phyloP scores from a whole-genome alignment of 768 basidiomycete species.

The Pleurotus tuoliensis region DNA sequence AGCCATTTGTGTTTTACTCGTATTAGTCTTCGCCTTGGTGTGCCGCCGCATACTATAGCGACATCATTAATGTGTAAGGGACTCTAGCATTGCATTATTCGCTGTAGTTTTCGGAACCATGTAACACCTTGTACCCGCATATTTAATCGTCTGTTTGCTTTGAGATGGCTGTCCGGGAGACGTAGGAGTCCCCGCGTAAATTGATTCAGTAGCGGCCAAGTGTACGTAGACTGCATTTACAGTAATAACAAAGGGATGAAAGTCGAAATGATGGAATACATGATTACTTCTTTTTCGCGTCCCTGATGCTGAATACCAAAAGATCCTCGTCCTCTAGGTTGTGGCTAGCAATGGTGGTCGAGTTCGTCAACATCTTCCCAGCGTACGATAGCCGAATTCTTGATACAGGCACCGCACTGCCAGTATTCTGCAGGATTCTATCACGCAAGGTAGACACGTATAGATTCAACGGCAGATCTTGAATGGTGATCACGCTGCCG shows the following conservation, averaged over 20 bases:
- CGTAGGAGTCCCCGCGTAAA: too few species aligned
- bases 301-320: slow-evolving; percentile 72
- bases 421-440: slow-evolving; percentile 75
- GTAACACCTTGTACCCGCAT: not conserved
- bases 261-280: not conserved
- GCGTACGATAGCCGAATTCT: slow-evolving; percentile 75
- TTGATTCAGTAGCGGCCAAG: too few species aligned
- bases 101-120: not conserved
- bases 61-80: not conserved
- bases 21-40: slow-evolving; percentile 63
- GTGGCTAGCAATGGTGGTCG: slow-evolving; percentile 76
- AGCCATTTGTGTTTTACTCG: slow-evolving; percentile 68
- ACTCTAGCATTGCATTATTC: too few species aligned
- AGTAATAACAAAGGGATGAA: not conserved
- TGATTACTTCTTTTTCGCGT: slow-evolving; percentile 65
- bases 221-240: too few species aligned
- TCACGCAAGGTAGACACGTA: slow-evolving; percentile 89
- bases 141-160: not conserved
- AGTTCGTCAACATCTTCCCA: slow-evolving; percentile 86
- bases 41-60: slow-evolving; percentile 51
- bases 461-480: slow-evolving; percentile 79
- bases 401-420: slow-evolving; percentile 75
- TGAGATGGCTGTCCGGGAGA: too few species aligned
- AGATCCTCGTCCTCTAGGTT: slow-evolving; percentile 92
- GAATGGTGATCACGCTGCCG: slow-evolving; percentile 71